A percentile compares a stretch with the other conserved stretches of the same genome.
These are phyloP conservation scores for Fusarium albidum DNA, from an alignment of 2,329 filamentous ascomycete genomes.

Conservation along the genomic window DNA sequence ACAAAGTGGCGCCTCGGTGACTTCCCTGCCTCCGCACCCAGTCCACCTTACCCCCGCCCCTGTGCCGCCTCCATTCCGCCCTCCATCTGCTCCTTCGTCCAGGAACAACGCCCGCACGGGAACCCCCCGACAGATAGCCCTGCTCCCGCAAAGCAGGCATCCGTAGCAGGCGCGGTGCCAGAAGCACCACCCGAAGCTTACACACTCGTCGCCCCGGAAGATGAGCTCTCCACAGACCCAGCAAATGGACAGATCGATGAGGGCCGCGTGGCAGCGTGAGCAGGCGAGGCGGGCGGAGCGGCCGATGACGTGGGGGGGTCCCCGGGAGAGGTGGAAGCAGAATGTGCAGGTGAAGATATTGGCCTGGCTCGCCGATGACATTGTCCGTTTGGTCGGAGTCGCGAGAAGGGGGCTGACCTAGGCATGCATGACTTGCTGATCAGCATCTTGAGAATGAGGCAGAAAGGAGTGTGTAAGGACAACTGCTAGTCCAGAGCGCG, in stretches of 20 bases:
- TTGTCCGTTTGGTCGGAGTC: not conserved
- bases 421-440: not conserved
- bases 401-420: not conserved
- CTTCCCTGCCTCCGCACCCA: constrained; percentile 47
- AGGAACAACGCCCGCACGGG: constrained; percentile 46
- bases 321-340: constrained; percentile 55
- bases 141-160: constrained; percentile 60
- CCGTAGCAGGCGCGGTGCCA: constrained; percentile 66
- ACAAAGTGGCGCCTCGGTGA: constrained; percentile 59
- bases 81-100: constrained; percentile 6
- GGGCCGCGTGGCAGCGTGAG: constrained; percentile 53
- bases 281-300: constrained; percentile 59
- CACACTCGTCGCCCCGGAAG: constrained; percentile 60
- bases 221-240: constrained; percentile 66
- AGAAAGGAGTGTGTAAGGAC: constrained; percentile 18
- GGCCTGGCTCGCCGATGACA: constrained; percentile 15
- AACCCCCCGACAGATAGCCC: constrained; percentile 47
- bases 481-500: not conserved
- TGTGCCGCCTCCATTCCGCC: constrained; percentile 5
- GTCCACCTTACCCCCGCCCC: constrained; percentile 8
- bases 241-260: constrained; percentile 64
- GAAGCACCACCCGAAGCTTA: constrained; percentile 68
- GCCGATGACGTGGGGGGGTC: constrained; percentile 52
- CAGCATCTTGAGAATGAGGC: constrained; percentile 1
- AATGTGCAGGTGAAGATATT: constrained; percentile 63